These are phyloP conservation scores for Pyropia yezoensis DNA, from an alignment of 23 red algal genomes.

Conservation along the genomic window DNA sequence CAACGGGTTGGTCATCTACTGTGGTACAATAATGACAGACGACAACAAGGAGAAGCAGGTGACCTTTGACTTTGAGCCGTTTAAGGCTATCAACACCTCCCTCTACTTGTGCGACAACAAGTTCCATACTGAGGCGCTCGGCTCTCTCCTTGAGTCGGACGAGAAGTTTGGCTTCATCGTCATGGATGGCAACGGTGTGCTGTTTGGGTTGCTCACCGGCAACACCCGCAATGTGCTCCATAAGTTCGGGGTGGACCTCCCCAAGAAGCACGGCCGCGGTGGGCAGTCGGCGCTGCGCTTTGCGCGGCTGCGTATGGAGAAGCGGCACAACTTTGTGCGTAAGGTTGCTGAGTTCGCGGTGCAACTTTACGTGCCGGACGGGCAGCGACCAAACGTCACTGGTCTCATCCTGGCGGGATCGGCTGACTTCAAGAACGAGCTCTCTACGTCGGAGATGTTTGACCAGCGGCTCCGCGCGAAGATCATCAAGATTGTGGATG, in stretches of 20 bases:
- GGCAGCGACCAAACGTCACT: constrained; percentile 89
- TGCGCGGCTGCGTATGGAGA: constrained; percentile 87
- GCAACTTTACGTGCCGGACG: constrained; percentile 86
- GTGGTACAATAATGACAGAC: constrained; percentile 89
- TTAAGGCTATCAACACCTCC: constrained; percentile 99
- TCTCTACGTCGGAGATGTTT: constrained; percentile 85
- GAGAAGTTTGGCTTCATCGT: constrained; percentile 99
- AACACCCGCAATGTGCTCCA: constrained; percentile 86
- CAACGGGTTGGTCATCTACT: constrained; percentile 95
- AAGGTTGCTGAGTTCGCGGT: constrained; percentile 88
- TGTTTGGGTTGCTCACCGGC: constrained; percentile 79
- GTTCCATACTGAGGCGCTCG: constrained; percentile 90
- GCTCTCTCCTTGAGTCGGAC: constrained; percentile 82
- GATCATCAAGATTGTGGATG: constrained; percentile 87
- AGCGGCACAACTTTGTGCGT: constrained; percentile 94
- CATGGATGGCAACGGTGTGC: constrained; percentile 91
- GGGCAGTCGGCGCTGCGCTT: constrained; percentile 98
- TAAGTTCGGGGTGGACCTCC: constrained; percentile 89
- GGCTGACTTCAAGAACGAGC: constrained; percentile 97
- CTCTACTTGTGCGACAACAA: constrained; percentile 95
- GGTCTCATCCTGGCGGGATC: constrained; percentile 93
- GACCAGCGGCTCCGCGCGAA: constrained; percentile 91
- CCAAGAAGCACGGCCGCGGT: constrained; percentile 99
- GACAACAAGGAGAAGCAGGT: constrained; percentile 98
- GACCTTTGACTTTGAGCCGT: constrained; percentile 92